These are phyloP conservation scores for Reticulascus tulasneorum DNA, from an alignment of 2,329 filamentous ascomycete species.

Conservation along the genomic window DNA sequence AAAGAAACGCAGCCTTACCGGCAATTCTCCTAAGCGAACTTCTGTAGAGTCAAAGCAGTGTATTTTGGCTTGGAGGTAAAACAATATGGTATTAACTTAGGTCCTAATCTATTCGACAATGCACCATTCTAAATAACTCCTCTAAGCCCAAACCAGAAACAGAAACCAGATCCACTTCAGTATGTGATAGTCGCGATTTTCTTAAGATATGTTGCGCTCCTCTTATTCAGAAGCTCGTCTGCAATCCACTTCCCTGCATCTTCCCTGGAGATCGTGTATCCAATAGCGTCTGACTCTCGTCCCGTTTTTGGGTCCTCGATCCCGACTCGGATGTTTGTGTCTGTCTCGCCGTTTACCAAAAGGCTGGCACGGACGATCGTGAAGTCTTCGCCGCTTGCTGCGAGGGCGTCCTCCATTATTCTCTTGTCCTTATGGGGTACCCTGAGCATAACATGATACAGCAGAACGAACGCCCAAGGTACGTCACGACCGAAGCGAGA, in stretches of 20 bases:
- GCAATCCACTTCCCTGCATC: conserved; percentile 37
- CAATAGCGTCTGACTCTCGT: conserved; percentile 28
- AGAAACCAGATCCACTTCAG: too few relatives aligned
- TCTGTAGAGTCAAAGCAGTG: too few relatives aligned
- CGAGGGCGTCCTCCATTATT: conserved; percentile 34
- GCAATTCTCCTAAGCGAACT: too few relatives aligned
- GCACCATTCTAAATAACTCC: too few relatives aligned
- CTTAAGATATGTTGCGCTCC: conserved; percentile 16
- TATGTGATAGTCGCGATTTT: conserved; percentile 23
- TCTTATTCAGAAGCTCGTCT: conserved; percentile 25
- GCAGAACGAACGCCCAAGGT: conserved; percentile 31
- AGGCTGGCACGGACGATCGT: conserved; percentile 26
- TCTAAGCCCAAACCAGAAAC: too few relatives aligned
- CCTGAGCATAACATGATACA: conserved; percentile 33
- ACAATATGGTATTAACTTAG: too few relatives aligned
- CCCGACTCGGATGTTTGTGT: conserved; percentile 20
- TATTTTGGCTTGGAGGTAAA: too few relatives aligned
- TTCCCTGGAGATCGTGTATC: conserved; percentile 34
- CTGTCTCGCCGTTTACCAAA: conserved; percentile 18
- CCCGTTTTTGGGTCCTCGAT: conserved; percentile 26
- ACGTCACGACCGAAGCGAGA: conserved; percentile 30
- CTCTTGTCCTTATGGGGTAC: conserved; percentile 38
- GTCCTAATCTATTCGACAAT: too few relatives aligned
- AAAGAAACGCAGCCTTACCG: too few relatives aligned
- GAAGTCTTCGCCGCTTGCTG: conserved; percentile 19